Base-by-base conservation (phyloP, 441 rosid species). In the Pelargonium myrrhifolium region DNA sequence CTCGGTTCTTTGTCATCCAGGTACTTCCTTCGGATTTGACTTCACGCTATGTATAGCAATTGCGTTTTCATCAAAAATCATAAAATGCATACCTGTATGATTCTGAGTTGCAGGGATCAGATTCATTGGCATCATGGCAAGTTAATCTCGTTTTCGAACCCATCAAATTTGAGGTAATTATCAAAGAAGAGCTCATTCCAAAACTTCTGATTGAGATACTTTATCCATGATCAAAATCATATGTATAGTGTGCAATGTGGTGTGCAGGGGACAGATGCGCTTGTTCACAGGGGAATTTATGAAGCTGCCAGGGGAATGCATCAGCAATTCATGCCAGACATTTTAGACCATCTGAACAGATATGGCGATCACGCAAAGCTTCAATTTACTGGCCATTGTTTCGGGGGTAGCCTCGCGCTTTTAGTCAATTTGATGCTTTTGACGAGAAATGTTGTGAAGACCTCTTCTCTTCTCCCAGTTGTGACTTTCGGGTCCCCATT, bases 141-240 rank as follows among this genome's bases (percentile, higher is more conserved):
- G 96, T 93, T 58, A 93, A 93, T 69, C 90, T 90, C 73, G 83
- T 93, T 70, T 90, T 93, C 17, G 93, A 93, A 71, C 98, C 96
- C 6, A 72, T 88, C 59, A 82, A 82, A 67, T 93, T 93, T 69
- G 98, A 90, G 90, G 98, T 84, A 72, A n/a, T n/a, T n/a, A 71
- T 69, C 43, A 66, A 28, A 28, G 35, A 28, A 28, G 35, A 28
- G 35, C 35, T 28, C 35, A 28, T 28, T 2, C 0, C 35, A 28
- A 28, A 28, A 28, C 35, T 5, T 28, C 4, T 3, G 35, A 28
- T 28, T 28, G 0, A 5, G 4, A 28, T 28, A 2, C 2, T 28
- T 28, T 28, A 2, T 28, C 35, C 35, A 28, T 28, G 35, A 28
- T 28, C 35, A 28, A 28, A 28, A 28, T 5, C 3, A 28, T 1